Evolutionary conservation across 352 stramenopile genomes (phyloP).

Genomic region (Phytophthora pseudosyringae): DNA sequence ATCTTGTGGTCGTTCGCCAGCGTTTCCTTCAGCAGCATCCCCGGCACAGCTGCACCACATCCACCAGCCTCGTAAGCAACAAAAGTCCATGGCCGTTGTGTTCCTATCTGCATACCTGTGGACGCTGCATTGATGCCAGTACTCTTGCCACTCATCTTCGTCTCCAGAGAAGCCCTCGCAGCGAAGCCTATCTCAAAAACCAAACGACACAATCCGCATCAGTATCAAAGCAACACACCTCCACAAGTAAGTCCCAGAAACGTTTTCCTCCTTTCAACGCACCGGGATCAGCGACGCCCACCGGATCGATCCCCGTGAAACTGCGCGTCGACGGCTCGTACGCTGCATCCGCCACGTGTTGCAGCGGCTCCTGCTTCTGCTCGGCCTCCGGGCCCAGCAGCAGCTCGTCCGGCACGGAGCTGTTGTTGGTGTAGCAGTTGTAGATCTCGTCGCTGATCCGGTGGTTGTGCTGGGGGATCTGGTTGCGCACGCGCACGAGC

Average conservation of each 20-base stretch:
- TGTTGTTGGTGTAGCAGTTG: conserved; percentile 84
- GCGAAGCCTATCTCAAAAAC: conserved; percentile 19
- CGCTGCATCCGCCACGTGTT: conserved; percentile 15
- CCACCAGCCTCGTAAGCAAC: not conserved
- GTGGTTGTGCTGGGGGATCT: conserved; percentile 84
- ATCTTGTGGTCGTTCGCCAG: conserved; percentile 67
- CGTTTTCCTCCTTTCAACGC: not conserved
- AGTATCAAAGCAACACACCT: not conserved
- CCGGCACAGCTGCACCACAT: conserved; percentile 13
- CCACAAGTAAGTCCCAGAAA: not conserved
- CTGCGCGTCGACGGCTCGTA: conserved; percentile 39
- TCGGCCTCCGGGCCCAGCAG: conserved; percentile 43
- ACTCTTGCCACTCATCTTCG: conserved; percentile 28
- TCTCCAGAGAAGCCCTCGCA: conserved; percentile 16
- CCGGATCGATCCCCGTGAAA: conserved; percentile 34
- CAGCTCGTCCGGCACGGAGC: conserved; percentile 74
- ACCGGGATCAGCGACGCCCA: conserved; percentile 34
- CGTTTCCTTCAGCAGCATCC: conserved; percentile 46
- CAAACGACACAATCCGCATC: conserved; percentile 1
- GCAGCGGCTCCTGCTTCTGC: conserved; percentile 32
- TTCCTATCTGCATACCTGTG: conserved; percentile 5
- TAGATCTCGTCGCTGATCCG: conserved; percentile 81
- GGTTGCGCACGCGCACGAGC: conserved; percentile 81
- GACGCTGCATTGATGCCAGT: conserved; percentile 5
- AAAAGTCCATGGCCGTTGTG: not conserved